These are phyloP conservation scores for Botrytis porri DNA, from an alignment of 2,329 filamentous ascomycete species.

Conservation along the genomic window DNA sequence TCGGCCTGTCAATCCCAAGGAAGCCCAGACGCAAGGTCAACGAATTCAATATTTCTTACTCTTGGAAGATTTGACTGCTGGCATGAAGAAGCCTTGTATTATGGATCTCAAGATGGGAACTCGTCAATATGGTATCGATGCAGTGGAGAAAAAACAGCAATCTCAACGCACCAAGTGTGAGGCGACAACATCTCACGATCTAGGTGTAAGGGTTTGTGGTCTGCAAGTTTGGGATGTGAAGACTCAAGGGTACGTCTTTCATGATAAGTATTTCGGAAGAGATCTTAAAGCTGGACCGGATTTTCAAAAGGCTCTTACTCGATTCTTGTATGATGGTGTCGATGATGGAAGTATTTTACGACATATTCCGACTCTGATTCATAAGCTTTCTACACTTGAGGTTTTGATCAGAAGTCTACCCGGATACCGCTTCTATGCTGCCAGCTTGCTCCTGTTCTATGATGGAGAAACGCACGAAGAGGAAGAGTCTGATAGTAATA, in stretches of 20 bases:
- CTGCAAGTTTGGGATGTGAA: conserved; percentile 93
- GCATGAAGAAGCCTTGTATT: conserved; percentile 95
- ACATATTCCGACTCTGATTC: conserved; percentile 83
- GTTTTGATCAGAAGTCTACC: conserved; percentile 74
- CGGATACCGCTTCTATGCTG: conserved; percentile 93
- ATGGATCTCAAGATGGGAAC: conserved; percentile 99
- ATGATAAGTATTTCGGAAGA: conserved; percentile 96
- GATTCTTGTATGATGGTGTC: conserved; percentile 87
- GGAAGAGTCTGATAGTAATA: conserved; percentile 44
- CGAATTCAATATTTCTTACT: conserved; percentile 91
- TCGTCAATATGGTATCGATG: conserved; percentile 91
- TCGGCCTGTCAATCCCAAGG: conserved; percentile 71
- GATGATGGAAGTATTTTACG: conserved; percentile 75
- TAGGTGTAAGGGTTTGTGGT: conserved; percentile 91
- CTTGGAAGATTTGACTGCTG: conserved; percentile 89
- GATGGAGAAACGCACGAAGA: conserved; percentile 70
- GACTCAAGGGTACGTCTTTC: conserved; percentile 83
- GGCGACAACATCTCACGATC: conserved; percentile 82
- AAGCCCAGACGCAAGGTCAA: conserved; percentile 62
- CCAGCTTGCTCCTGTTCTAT: conserved; percentile 91
- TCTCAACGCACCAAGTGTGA: conserved; percentile 93
- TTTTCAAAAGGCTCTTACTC: conserved; percentile 82
- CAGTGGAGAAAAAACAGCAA: conserved; percentile 83
- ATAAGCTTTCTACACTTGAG: conserved; percentile 80
- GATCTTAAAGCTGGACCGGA: conserved; percentile 82